Conservation (phyloP, 306 rosid genomes). For the Quercus bicolor region DNA sequence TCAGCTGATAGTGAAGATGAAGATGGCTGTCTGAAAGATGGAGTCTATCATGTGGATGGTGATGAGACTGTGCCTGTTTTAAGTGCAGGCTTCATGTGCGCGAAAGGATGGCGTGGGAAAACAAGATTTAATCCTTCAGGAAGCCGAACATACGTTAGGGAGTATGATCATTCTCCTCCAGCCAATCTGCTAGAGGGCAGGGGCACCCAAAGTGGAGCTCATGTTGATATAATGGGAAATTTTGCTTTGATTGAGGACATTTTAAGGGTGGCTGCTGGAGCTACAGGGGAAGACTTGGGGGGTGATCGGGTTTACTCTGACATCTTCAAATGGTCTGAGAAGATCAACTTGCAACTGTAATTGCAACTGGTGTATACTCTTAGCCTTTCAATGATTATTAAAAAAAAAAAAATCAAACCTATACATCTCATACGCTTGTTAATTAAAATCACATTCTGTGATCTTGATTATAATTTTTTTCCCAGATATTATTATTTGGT, state of each 20-base stretch:
- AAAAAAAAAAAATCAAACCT: too few relatives aligned
- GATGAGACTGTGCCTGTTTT: constrained; percentile 86
- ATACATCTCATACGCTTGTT: too few relatives aligned
- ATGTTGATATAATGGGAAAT: constrained; percentile 90
- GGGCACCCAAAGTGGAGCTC: constrained; percentile 85
- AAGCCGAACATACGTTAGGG: constrained; percentile 48
- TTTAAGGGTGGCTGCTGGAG: constrained; percentile 76
- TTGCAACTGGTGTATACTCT: not conserved
- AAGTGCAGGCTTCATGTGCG: constrained; percentile 88
- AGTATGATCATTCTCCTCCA: constrained; percentile 79
- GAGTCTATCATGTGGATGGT: constrained; percentile 73
- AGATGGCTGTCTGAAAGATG: constrained; percentile 57
- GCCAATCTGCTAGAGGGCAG: constrained; percentile 72
- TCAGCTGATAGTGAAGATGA: constrained; percentile 48
- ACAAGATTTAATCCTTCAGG: constrained; percentile 80
- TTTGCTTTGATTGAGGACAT: constrained; percentile 79
- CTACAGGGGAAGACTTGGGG: constrained; percentile 66
- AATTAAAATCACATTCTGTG: too few relatives aligned
- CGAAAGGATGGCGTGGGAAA: constrained; percentile 79
- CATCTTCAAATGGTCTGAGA: constrained; percentile 79
- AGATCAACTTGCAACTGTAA: constrained; percentile 52
- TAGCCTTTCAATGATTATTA: not conserved
- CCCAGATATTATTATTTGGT: too few relatives aligned
- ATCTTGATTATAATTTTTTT: too few relatives aligned
- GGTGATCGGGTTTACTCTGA: constrained; percentile 69